These are phyloP conservation scores for Trichomonas gallinae DNA, from an alignment of 208 protist genomes.

Conservation along the genomic window DNA sequence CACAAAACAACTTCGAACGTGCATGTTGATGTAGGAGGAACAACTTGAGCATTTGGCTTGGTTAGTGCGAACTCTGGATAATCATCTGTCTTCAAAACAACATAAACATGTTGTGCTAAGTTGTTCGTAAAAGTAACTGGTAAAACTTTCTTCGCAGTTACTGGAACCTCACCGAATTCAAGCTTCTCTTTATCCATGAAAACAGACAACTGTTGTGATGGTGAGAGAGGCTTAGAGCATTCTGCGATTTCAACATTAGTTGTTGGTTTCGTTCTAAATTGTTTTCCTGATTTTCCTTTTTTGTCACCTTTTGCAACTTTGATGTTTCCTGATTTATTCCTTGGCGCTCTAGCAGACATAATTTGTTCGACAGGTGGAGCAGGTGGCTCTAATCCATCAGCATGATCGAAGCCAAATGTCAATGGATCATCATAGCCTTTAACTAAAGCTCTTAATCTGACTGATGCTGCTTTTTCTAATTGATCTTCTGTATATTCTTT, in stretches of 20 bases:
- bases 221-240: background rate
- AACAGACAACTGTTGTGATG: background rate
- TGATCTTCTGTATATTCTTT: background rate
- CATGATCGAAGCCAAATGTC: background rate
- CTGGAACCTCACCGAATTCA: background rate
- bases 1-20: background rate
- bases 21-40: background rate
- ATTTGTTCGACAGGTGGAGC: background rate
- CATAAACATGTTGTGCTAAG: background rate
- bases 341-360: background rate
- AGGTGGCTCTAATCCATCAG: background rate
- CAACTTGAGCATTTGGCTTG: background rate
- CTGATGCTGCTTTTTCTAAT: background rate
- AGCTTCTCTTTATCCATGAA: background rate
- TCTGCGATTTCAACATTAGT: background rate
- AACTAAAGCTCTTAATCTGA: background rate
- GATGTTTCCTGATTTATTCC: background rate
- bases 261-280: constrained; percentile 4
- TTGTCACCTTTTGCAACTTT: background rate
- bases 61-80: background rate
- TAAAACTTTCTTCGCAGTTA: background rate
- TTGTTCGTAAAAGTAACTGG: background rate
- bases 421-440: background rate
- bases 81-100: background rate
- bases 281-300: background rate